Evolutionary conservation across 2,329 filamentous ascomycete genomes (phyloP).

Genomic region (Xylaria arbuscula): DNA sequence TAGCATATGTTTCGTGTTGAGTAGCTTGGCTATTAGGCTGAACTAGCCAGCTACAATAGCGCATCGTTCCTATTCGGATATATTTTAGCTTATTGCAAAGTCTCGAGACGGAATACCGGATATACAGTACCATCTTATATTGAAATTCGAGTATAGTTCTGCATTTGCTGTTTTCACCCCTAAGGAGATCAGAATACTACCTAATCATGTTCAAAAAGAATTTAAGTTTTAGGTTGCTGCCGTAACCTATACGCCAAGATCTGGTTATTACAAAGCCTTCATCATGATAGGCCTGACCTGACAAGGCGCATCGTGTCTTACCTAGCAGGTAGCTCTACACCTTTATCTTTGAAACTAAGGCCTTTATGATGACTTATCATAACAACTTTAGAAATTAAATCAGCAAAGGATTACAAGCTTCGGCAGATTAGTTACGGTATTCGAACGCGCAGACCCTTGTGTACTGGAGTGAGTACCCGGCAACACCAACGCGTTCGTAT

Average conservation of each 20-base stretch:
- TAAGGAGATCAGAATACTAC: neutral
- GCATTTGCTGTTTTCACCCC: neutral
- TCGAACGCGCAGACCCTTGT: neutral
- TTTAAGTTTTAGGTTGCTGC: neutral
- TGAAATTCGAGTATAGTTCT: neutral
- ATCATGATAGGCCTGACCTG: neutral
- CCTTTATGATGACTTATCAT: neutral
- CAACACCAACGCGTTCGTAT: neutral
- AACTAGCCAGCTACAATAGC: neutral
- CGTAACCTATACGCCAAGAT: neutral
- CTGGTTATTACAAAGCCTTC: slow-evolving; percentile 4
- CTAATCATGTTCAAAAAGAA: neutral
- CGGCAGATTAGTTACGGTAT: neutral
- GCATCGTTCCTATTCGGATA: neutral
- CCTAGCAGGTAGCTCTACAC: neutral
- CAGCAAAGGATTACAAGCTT: neutral
- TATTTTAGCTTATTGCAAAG: neutral
- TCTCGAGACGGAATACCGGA: neutral
- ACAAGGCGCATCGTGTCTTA: neutral
- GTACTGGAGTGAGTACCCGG: neutral
- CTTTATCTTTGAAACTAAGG: neutral
- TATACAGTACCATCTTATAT: neutral
- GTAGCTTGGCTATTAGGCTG: slow-evolving; percentile 1
- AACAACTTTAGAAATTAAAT: neutral
- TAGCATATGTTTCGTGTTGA: neutral